Base-by-base conservation (phyloP, 768 basidiomycete species). In the Galerina marginata region DNA sequence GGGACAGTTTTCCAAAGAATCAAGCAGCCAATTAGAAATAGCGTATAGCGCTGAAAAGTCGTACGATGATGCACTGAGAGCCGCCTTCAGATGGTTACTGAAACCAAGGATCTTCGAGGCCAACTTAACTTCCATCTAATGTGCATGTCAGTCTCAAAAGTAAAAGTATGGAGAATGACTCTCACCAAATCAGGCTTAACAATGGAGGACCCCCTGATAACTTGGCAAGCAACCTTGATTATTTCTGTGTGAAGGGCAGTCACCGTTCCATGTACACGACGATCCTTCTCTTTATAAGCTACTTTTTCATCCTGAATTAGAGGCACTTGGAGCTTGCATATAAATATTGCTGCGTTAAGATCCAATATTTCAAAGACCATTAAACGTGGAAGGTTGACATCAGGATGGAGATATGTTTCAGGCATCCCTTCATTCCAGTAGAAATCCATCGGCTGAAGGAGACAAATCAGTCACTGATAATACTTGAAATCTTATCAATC, bases 41-140 rank as follows among this genome's bases (percentile, higher is more conserved):
- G 88, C 84, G 59, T 86, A 85, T 12, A 88, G 74, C 2, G 82
- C 79, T 1, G 91, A 92, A 67, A 89, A 90, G 72, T 94, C 86
- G 59, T 90, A 79, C 3, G 76, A 66, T 3, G 73, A 50, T 15
- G 73, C 66, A 26, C 66, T 65, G 14, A 79, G 69, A 36, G 80
- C 76, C 42, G 73, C 72, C 59, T 79, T 79, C 46, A 93, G 76
- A 60, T 81, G 71, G n/a, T 69, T 65, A 9, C 74, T 70, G 46
- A 76, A 77, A 25, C 61, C 53, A 25, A 87, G 70, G 29, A 85
- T 67, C n/a, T 65, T 73, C 26, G 69, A 57, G 6, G 76, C 71
- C 20, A 77, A 71, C 42, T 69, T 59, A 25, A 79, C 70, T 43
- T 77, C 69, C 47, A 69, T 60, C 75, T 77, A 62, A 54, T 14